Base-by-base conservation (phyloP, 768 basidiomycete species). In the Piloderma croceum region DNA sequence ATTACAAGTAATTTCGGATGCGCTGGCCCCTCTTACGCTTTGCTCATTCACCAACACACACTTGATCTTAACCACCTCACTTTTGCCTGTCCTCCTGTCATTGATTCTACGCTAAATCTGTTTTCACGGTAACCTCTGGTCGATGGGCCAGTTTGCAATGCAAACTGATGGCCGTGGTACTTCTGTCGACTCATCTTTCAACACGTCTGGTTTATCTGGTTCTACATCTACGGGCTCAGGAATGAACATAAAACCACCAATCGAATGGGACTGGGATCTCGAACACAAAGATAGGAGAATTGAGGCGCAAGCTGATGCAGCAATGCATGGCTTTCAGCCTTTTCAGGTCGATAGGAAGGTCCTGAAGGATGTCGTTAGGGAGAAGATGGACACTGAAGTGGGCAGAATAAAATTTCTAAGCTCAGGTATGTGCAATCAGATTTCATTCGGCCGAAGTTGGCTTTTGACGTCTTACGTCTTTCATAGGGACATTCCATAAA, bases 401-500 rank as follows among this genome's bases (percentile, higher is more conserved):
- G 83, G 74, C 3, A 67, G 79, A 17, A 86, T 90, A 50, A 61
- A 57, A 24, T 91, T 89, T 53, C 60, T 91, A 19, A 86, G 79
- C 52, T 77, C 84, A 45, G 86, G 86, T 78, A 54, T 49, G 81
- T 64, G 40, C 35, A 33, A 32, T 7, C 13, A 5, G 33, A 18
- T 34, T 36, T 24, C 36, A 33, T 31, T 39, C 46, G 46, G 56
- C 43, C 42, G 47, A 22, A 44, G 43, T 35, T 45, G 45, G 34
- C 38, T 43, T 24, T 29, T 37, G 44, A 20, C 17, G 22, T 37
- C 24, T n/a, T 7, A 34, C 29, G n/a, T 6, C 39, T 17, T n/a
- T n/a, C n/a, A 38, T 44, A 85, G 87, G 88, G 19, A 90, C 88
- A 2, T 90, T 90, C 64, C 88, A 90, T 60, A 90, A 90, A 67